These are phyloP conservation scores for Annona cherimola DNA, from an alignment of 164 flowering plant genomes.

Conservation along the genomic window DNA sequence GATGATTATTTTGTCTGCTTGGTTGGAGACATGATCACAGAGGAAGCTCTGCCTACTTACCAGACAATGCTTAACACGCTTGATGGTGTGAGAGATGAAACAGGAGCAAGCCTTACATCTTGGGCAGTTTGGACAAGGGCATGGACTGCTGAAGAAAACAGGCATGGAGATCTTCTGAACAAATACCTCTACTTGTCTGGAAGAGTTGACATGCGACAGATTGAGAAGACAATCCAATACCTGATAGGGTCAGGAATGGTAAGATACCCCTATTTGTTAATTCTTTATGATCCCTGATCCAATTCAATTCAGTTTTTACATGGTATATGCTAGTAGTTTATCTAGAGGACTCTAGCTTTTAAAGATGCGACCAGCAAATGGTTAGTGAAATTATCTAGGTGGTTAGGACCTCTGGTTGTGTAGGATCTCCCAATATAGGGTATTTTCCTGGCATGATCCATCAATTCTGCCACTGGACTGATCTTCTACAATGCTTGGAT, in stretches of 20 bases:
- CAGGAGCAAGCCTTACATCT: conserved; percentile 64
- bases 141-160: conserved; percentile 57
- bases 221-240: conserved; percentile 70
- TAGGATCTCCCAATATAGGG: neutral
- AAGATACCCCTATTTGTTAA: conserved; percentile 6
- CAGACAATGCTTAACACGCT: conserved; percentile 56
- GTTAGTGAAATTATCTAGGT: neutral
- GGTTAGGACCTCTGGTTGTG: neutral
- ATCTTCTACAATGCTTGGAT: neutral
- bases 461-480: neutral
- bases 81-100: conserved; percentile 57
- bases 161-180: conserved; percentile 56
- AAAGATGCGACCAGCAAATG: neutral
- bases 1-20: conserved; percentile 65
- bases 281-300: neutral
- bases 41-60: conserved; percentile 47
- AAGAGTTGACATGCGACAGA: conserved; percentile 60
- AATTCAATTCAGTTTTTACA: neutral
- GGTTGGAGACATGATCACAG: conserved; percentile 71
- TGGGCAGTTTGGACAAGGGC: conserved; percentile 78
- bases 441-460: neutral
- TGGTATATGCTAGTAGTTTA: neutral
- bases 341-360: neutral
- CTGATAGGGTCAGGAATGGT: conserved; percentile 72
- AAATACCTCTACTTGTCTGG: conserved; percentile 60